These are phyloP conservation scores for Fusarium pseudonygamai DNA, from an alignment of 2,329 filamentous ascomycete species.

Conservation along the genomic window DNA sequence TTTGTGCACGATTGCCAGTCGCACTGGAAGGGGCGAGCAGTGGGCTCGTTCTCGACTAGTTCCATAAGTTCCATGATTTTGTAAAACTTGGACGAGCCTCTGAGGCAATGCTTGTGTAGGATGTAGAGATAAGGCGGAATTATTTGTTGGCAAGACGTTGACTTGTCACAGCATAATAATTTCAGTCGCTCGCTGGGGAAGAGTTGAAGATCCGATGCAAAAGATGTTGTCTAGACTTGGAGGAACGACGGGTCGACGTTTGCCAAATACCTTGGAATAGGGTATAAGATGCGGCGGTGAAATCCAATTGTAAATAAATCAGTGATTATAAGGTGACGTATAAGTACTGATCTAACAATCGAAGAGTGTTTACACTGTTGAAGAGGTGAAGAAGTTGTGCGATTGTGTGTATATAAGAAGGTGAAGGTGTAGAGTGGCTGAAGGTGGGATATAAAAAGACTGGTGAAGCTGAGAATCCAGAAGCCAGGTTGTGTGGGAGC, in stretches of 20 bases:
- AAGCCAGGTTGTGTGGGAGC: slow-evolving; percentile 20
- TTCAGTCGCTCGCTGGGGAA: not conserved
- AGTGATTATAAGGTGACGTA: slow-evolving; percentile 3
- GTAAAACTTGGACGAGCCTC: not conserved
- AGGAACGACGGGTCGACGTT: not conserved
- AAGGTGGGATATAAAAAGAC: slow-evolving; percentile 10
- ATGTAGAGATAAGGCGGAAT: not conserved
- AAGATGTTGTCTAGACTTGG: not conserved
- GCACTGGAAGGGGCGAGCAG: slow-evolving; percentile 70
- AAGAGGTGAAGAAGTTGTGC: not conserved
- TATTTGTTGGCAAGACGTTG: slow-evolving; percentile 2
- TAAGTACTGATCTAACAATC: not conserved
- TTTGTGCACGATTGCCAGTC: slow-evolving; percentile 71
- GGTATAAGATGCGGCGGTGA: slow-evolving; percentile 10
- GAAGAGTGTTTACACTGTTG: not conserved
- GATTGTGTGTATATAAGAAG: slow-evolving; percentile 7
- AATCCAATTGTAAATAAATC: not conserved
- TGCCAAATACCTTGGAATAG: slow-evolving; percentile 16
- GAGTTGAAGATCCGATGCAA: slow-evolving; percentile 1
- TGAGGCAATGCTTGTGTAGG: not conserved
- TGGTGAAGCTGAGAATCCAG: slow-evolving; percentile 9
- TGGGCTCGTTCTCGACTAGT: slow-evolving; percentile 71
- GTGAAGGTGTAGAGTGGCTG: not conserved
- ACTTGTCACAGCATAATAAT: slow-evolving; percentile 28
- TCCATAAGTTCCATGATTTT: slow-evolving; percentile 69